phyloP scores from a whole-genome alignment of 192 early-diverging fungal species.

The Chytriomyces sp. region DNA sequence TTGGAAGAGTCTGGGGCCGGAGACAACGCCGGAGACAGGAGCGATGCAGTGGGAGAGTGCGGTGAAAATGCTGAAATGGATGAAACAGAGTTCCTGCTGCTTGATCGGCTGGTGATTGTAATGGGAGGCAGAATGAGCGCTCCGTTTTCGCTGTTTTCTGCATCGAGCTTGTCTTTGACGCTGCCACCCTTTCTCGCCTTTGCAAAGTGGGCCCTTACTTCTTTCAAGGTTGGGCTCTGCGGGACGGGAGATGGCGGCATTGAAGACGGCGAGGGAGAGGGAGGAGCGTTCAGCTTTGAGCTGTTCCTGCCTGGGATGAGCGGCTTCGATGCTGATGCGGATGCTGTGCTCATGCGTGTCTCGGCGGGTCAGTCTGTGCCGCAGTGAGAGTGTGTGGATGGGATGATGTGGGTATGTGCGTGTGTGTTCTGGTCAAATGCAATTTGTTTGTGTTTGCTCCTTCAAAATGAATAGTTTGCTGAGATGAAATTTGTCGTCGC shows the following conservation, averaged over 20 bases:
- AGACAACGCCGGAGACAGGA: background rate
- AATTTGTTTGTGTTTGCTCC: too few relatives aligned
- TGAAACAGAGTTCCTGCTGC: background rate
- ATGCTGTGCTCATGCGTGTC: too few relatives aligned
- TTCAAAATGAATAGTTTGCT: too few relatives aligned
- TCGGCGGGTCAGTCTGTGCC: too few relatives aligned
- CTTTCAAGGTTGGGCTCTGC: background rate
- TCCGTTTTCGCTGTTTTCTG: background rate
- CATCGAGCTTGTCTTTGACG: background rate
- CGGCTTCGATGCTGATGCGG: background rate
- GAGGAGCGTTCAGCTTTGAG: background rate
- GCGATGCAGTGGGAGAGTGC: background rate
- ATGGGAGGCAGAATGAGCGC: background rate
- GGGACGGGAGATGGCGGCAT: background rate
- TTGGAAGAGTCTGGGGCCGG: background rate
- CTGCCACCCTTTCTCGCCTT: background rate
- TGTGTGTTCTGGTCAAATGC: too few relatives aligned
- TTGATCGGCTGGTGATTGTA: background rate
- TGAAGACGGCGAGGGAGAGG: background rate
- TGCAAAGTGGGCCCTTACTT: background rate
- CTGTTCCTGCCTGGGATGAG: background rate
- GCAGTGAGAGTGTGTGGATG: too few relatives aligned
- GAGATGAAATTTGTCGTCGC: too few relatives aligned
- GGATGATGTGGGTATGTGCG: too few relatives aligned
- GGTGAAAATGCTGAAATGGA: background rate